Evolutionary conservation across 78 protist genomes (phyloP).

Genomic region (Dictyostelium purpureum): DNA sequence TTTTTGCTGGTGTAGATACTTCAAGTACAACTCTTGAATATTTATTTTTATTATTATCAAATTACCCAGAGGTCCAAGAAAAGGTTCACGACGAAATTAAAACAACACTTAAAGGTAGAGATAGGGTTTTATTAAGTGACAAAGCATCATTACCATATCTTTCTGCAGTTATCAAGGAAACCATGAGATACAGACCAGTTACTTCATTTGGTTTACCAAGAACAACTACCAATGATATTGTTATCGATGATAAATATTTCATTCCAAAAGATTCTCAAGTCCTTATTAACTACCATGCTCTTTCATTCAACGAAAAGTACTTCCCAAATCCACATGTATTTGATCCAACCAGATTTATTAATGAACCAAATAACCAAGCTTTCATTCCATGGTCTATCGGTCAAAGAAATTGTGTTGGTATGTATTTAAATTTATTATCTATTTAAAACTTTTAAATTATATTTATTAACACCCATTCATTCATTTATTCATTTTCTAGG

Average conservation of each 20-base stretch:
- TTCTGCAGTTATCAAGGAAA: slow-evolving; percentile 44
- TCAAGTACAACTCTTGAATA: background rate
- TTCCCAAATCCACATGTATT: slow-evolving; percentile 1
- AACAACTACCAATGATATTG: background rate
- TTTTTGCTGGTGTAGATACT: slow-evolving; percentile 12
- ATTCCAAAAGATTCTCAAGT: slow-evolving; percentile 39
- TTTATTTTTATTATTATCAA: background rate
- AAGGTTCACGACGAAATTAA: slow-evolving; percentile 19
- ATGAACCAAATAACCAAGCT: background rate
- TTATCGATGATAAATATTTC: slow-evolving; percentile 10
- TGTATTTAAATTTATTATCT: background rate
- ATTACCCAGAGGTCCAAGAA: slow-evolving; percentile 39
- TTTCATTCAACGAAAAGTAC: background rate
- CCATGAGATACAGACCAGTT: slow-evolving; percentile 14
- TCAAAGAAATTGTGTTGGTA: slow-evolving; percentile 31
- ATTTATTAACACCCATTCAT: too few relatives aligned
- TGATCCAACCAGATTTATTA: slow-evolving; percentile 15
- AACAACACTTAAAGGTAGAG: background rate
- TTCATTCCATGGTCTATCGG: slow-evolving; percentile 30
- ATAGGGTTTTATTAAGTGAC: background rate
- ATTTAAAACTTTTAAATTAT: too few relatives aligned
- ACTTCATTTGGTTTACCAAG: slow-evolving; percentile 29
- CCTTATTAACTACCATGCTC: background rate
- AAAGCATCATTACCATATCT: background rate
- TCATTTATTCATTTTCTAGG: too few relatives aligned